These are phyloP conservation scores for Amborella trichopoda DNA, from an alignment of 164 flowering plant genomes.

Conservation along the genomic window DNA sequence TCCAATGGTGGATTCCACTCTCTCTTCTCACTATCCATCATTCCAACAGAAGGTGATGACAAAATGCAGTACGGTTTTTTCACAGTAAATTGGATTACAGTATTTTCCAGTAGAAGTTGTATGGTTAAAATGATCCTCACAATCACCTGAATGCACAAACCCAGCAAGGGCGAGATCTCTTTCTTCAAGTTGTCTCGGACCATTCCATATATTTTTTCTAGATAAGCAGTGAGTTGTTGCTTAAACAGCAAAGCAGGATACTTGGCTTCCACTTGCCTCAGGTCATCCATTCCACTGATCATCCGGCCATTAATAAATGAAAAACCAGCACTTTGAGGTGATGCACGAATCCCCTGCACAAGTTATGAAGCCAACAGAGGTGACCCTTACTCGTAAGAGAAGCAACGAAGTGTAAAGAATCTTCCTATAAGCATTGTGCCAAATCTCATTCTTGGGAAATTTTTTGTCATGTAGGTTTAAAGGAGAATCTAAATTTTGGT, in stretches of 20 bases:
- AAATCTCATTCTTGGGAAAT: no score
- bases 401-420: neutral
- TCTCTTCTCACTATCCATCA: no score
- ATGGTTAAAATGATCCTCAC: neutral
- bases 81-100: no score
- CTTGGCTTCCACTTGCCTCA: constrained; percentile 93
- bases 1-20: no score
- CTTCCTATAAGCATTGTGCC: neutral
- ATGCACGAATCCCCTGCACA: constrained; percentile 60
- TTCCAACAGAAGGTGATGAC: no score
- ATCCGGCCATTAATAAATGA: constrained; percentile 72
- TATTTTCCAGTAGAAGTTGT: no score
- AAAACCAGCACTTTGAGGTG: constrained; percentile 90
- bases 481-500: no score
- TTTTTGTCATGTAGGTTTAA: no score
- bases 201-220: constrained; percentile 98
- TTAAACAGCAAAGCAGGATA: constrained; percentile 96
- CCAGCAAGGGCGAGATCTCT: constrained; percentile 94
- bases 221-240: constrained; percentile 97
- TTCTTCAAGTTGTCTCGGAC: constrained; percentile 93
- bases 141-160: constrained; percentile 87
- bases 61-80: no score
- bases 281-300: constrained; percentile 63
- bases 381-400: no score
- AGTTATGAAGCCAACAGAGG: neutral